Evolutionary conservation across 352 stramenopile genomes (phyloP), one percentile per base, ranked within the genome.

Genomic region (Plasmopara muralis): DNA sequence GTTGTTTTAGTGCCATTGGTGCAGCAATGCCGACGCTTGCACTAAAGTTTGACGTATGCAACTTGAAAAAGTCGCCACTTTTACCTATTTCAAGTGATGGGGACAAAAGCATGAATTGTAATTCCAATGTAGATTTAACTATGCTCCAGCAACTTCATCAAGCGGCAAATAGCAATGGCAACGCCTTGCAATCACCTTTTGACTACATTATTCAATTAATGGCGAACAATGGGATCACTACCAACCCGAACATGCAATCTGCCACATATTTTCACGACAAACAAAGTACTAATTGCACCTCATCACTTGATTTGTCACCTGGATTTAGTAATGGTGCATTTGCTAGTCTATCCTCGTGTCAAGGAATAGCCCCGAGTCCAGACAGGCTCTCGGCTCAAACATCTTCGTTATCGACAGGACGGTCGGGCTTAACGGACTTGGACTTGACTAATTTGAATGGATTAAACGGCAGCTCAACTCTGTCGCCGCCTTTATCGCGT

Each of bases 1-100:
- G 57, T 13, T 70, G 62, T 14, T 64, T 66, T 53, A 70, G 62
- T 58, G 62, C 57, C 14, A 66, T 70, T 30, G 62, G 62, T 0
- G 62, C 52, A 9, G 57, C 41, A 4, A 64, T 70, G 53, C 57
- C 62, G 9, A 62, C 52, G 18, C 62, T 70, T 9, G 52, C 57
- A 14, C 52, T 57, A 0, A 40, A 64, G 39, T 70, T 70, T 60
- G 31, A 66, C 20, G 57, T 52, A 8, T 65, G 55, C 39, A 60
- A 56, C 35, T 33, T 30, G 4, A 51, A 54, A 13, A 18, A 33
- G 9, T 30, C 42, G n/a, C 14, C 47, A 31, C 6, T 13, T n/a
- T 50, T 20, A 3, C 43, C 56, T 14, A 29, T 46, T 3, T 16
- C 55, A 12, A 55, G 42, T 39, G 60, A 64, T 20, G 16, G 29